A percentile compares a stretch with the other conserved stretches of the same genome.
These are phyloP conservation scores for Ballota nigra DNA, from an alignment of 257 asterid species.

Conservation along the genomic window DNA sequence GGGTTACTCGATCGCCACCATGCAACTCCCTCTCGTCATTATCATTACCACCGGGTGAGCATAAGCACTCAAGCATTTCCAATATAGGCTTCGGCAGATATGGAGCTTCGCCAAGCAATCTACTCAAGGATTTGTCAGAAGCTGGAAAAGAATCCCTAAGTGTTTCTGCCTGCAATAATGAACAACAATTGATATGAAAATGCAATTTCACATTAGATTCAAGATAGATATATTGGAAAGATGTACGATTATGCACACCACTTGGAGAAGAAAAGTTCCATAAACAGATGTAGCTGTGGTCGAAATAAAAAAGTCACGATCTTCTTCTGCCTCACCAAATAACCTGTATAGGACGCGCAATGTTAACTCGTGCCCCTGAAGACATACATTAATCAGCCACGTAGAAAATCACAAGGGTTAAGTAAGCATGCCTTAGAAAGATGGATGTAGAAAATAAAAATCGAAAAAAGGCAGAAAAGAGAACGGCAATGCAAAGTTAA, in stretches of 20 bases:
- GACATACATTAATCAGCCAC: constrained; percentile 57
- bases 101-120: constrained; percentile 93
- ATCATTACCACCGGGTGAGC: constrained; percentile 71
- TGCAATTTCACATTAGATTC: constrained; percentile 18
- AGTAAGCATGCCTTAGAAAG: constrained; percentile 20
- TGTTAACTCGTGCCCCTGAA: constrained; percentile 99
- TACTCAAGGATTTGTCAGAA: constrained; percentile 91
- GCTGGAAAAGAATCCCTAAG: constrained; percentile 90
- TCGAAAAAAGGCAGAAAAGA: constrained; percentile 10
- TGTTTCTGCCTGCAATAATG: constrained; percentile 77
- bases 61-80: constrained; percentile 73
- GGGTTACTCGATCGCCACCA: constrained; percentile 91
- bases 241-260: constrained; percentile 52
- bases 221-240: constrained; percentile 23
- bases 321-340: constrained; percentile 95
- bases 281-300: constrained; percentile 85
- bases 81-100: constrained; percentile 75
- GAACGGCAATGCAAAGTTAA: constrained; percentile 9
- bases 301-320: constrained; percentile 81
- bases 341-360: constrained; percentile 92
- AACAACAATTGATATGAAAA: constrained; percentile 20
- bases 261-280: constrained; percentile 84
- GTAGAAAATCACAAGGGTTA: constrained; percentile 18
- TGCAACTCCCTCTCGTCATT: constrained; percentile 67
- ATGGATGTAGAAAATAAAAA: background rate